phyloP scores from a whole-genome alignment of 805 yeast species.

The Yamadazyma nakazawae region DNA sequence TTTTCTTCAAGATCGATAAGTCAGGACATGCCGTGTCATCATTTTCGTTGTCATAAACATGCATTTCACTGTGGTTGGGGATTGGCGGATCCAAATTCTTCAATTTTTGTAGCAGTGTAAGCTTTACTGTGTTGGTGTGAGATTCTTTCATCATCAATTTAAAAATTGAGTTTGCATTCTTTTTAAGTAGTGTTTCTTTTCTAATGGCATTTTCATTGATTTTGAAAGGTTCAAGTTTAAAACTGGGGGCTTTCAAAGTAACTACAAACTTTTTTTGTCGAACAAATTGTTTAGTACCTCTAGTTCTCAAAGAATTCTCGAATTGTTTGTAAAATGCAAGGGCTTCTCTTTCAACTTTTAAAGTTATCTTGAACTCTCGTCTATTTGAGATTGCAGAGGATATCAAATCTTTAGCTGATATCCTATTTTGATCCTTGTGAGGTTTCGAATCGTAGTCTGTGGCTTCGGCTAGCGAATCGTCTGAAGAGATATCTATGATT shows the following conservation, averaged over 20 bases:
- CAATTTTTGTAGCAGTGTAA: slow-evolving; percentile 29
- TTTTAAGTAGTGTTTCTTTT: slow-evolving; percentile 5
- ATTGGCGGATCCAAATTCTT: slow-evolving; percentile 31
- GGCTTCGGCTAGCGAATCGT: background rate
- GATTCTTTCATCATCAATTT: slow-evolving; percentile 37
- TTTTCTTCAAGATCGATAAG: background rate
- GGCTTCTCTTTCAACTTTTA: slow-evolving; percentile 23
- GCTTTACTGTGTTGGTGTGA: slow-evolving; percentile 23
- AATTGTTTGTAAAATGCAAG: slow-evolving; percentile 23
- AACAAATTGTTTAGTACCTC: slow-evolving; percentile 18
- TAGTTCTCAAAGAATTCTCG: slow-evolving; percentile 29
- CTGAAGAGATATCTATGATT: slow-evolving; percentile 1
- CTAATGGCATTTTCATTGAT: background rate
- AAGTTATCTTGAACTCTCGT: slow-evolving; percentile 16
- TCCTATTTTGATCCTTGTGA: slow-evolving; percentile 19
- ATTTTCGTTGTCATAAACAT: slow-evolving; percentile 19
- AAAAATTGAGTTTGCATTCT: slow-evolving; percentile 24
- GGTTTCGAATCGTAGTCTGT: slow-evolving; percentile 20
- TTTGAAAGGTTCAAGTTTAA: slow-evolving; percentile 1
- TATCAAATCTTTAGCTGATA: slow-evolving; percentile 42
- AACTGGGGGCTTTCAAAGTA: slow-evolving; percentile 7
- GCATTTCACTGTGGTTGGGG: slow-evolving; percentile 27
- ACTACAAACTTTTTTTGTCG: slow-evolving; percentile 1
- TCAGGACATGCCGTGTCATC: background rate
- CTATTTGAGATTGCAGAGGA: slow-evolving; percentile 23